Evolutionary conservation across 805 yeast genomes (phyloP).

Genomic region (Candida railenensis): DNA sequence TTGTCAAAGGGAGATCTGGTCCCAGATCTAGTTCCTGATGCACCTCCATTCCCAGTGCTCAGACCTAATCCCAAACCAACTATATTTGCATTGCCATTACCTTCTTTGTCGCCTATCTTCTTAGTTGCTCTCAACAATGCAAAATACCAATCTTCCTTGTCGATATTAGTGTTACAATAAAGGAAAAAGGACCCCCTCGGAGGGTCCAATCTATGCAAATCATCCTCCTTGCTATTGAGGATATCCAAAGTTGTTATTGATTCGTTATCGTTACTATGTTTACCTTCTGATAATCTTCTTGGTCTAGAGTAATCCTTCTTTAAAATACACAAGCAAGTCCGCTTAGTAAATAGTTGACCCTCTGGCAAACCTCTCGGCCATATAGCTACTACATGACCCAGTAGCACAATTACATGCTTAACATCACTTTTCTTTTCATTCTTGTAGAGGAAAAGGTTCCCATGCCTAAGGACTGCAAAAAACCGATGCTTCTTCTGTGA

Average conservation of each 20-base stretch:
- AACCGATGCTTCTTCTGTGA: conserved; percentile 54
- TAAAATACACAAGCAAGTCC: conserved; percentile 73
- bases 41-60: neutral
- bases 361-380: conserved; percentile 85
- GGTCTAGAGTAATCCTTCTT: conserved; percentile 40
- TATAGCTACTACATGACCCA: conserved; percentile 65
- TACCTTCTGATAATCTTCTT: conserved; percentile 17
- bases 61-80: conserved; percentile 7
- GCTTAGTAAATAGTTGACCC: conserved; percentile 76
- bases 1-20: neutral
- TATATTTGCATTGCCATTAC: conserved; percentile 8
- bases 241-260: conserved; percentile 25
- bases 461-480: conserved; percentile 77
- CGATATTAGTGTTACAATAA: conserved; percentile 73
- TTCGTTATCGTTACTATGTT: conserved; percentile 6
- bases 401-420: conserved; percentile 75
- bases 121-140: conserved; percentile 77
- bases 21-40: neutral
- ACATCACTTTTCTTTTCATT: conserved; percentile 66
- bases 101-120: conserved; percentile 14
- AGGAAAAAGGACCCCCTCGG: conserved; percentile 53
- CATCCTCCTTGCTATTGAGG: conserved; percentile 14
- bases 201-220: conserved; percentile 15
- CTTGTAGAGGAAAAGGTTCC: conserved; percentile 81
- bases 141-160: conserved; percentile 93